Base-by-base conservation (phyloP, 2,329 filamentous ascomycete genomes). In the Sarocladium brachiariae region DNA sequence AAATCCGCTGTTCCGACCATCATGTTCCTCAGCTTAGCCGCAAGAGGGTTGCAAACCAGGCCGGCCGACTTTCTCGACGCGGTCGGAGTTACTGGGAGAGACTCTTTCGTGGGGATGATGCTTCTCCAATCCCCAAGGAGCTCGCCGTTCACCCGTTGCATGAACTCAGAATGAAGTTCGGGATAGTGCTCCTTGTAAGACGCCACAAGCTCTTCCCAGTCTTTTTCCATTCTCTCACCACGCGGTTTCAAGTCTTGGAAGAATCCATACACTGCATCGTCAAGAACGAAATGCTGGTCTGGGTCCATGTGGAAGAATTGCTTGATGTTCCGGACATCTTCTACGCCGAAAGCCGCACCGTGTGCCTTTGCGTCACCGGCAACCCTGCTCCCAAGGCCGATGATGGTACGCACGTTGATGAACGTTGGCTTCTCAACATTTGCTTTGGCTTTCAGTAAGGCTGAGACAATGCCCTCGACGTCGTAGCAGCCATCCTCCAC, bases 321-420 rank as follows among this genome's bases (percentile, higher is more conserved):
- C 56, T 69, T 69, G 51, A 68, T 61, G 27, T 51, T 58, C 25
- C 68, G 72, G 2, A 84, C 74, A 49, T 78, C 76, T 1, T 75
- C 69, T 1, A 67, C 62, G 5, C 77, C 79, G 35, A 80, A 77
- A 1, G 80, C 76, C 10, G 73, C 79, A 19, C 79, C 79, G 54
- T 84, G 81, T 1, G 79, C 75, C 18, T 72, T 71, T 3, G 78
- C 77, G 13, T 76, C 63, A 4, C 75, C 75, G 1, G 72, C 72
- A 4, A 70, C 66, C 2, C 65, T 65, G 55, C 70, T 78, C 5
- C 75, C 76, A 0, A 78, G 53, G 1, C 78, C 77, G 19, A 81
- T 81, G n/a, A 77, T 64, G 1, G 78, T 81, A 18, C 68, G 70
- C 7, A 80, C 65, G 54, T 82, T 82, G 65, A 82, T 74, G 54